Percentiles rank a stretch among this genome's conserved stretches.
phyloP scores from a whole-genome alignment of 164 flowering plant genomes.

The Berberis thunbergii region DNA sequence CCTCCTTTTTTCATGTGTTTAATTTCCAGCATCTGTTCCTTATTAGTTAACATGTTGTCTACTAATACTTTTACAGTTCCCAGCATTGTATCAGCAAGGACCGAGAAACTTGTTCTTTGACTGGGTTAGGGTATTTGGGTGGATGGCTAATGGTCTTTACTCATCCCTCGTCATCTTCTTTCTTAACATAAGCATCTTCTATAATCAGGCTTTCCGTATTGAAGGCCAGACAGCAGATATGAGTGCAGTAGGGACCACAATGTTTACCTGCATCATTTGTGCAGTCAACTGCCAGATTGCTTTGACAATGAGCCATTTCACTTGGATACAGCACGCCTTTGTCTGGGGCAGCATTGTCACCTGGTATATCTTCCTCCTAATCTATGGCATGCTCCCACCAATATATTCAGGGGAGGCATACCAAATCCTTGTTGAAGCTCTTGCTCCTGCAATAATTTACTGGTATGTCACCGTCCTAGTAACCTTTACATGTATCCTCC shows the following conservation, averaged over 20 bases:
- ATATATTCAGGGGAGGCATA: constrained; percentile 34
- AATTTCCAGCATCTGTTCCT: not conserved
- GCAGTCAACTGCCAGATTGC: constrained; percentile 68
- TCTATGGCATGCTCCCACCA: constrained; percentile 59
- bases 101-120: constrained; percentile 32
- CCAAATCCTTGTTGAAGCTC: constrained; percentile 60
- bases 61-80: constrained; percentile 31
- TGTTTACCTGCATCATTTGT: constrained; percentile 50
- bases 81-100: constrained; percentile 58
- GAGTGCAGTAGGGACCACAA: constrained; percentile 34
- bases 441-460: constrained; percentile 78
- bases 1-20: not conserved
- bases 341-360: constrained; percentile 81
- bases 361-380: constrained; percentile 76
- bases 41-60: not conserved
- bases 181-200: constrained; percentile 20
- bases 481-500: constrained; percentile 47
- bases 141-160: constrained; percentile 41
- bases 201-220: constrained; percentile 24
- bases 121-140: constrained; percentile 47
- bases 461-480: constrained; percentile 76
- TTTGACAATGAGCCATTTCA: constrained; percentile 89
- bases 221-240: constrained; percentile 35
- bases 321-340: constrained; percentile 89
- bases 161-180: constrained; percentile 40